Evolutionary conservation across 345 rosid genomes (phyloP).

Genomic region (Bruguiera gymnorhiza): DNA sequence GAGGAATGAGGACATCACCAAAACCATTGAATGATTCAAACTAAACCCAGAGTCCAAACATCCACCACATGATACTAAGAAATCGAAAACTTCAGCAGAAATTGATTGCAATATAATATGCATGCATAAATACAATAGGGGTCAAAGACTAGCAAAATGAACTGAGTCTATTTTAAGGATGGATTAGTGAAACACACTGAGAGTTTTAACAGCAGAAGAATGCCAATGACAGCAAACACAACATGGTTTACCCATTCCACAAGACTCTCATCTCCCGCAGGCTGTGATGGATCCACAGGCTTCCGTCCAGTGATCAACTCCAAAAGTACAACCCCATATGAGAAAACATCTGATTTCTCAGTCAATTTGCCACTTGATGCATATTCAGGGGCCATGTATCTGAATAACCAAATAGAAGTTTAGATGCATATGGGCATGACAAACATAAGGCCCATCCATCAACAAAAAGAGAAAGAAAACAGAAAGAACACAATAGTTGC

Average conservation of each 20-base stretch:
- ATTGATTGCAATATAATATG: conserved; percentile 4
- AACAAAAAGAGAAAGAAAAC: not conserved
- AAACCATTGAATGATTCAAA: conserved; percentile 1
- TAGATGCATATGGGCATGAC: conserved; percentile 2
- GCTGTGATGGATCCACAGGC: conserved; percentile 88
- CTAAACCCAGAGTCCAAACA: not conserved
- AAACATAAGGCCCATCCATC: not conserved
- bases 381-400: conserved; percentile 99
- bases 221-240: not conserved
- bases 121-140: conserved; percentile 1
- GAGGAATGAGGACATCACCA: not conserved
- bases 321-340: conserved; percentile 88
- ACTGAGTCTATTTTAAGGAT: too few species aligned
- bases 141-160: not conserved
- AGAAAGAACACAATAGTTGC: not conserved
- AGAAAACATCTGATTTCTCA: conserved; percentile 92
- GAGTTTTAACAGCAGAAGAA: not conserved
- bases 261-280: conserved; percentile 90
- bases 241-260: conserved; percentile 80
- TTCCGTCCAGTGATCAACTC: conserved; percentile 94
- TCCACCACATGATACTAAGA: not conserved
- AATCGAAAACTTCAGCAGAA: conserved; percentile 4
- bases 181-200: not conserved
- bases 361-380: conserved; percentile 95
- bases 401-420: conserved; percentile 29